Conservation (phyloP, 2,329 filamentous ascomycete species). For the Paraconiothyrium sp. region DNA sequence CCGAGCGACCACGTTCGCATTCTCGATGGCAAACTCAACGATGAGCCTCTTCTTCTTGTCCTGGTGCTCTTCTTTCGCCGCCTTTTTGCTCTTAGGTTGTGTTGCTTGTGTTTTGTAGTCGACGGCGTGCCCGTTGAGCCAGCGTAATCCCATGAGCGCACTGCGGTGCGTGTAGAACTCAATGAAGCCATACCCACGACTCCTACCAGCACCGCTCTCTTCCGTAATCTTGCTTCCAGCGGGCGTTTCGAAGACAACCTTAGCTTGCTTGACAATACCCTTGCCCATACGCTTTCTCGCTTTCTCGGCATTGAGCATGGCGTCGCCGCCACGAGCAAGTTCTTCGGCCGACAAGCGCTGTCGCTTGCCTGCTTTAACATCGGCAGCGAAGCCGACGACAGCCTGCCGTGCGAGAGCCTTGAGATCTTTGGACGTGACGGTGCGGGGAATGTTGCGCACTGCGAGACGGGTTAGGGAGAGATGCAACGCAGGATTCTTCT, state of each 20-base stretch:
- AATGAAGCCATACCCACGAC: constrained; percentile 95
- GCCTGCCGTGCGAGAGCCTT: constrained; percentile 91
- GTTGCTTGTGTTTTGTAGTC: constrained; percentile 61
- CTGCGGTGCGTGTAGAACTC: constrained; percentile 94
- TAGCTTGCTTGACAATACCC: constrained; percentile 89
- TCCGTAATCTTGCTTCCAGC: constrained; percentile 87
- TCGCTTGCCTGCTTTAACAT: constrained; percentile 81
- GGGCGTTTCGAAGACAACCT: constrained; percentile 89
- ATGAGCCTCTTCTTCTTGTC: constrained; percentile 90
- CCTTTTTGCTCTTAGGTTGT: constrained; percentile 53
- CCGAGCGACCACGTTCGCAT: constrained; percentile 91
- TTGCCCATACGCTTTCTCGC: constrained; percentile 83
- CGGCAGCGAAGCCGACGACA: constrained; percentile 92
- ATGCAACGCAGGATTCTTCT: constrained; percentile 89
- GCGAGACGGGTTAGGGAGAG: constrained; percentile 90
- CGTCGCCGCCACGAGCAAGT: constrained; percentile 77
- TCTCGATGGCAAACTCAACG: constrained; percentile 98
- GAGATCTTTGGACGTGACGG: constrained; percentile 83
- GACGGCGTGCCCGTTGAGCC: constrained; percentile 82
- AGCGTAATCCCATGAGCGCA: constrained; percentile 93
- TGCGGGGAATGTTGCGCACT: constrained; percentile 87
- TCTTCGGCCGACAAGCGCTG: constrained; percentile 90
- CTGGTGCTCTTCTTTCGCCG: constrained; percentile 55
- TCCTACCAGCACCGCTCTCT: constrained; percentile 78
- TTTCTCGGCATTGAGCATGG: constrained; percentile 82